A percentile compares a stretch with the other conserved stretches of the same genome.
Conservation (phyloP, 306 rosid species). For the Quercus suber region DNA sequence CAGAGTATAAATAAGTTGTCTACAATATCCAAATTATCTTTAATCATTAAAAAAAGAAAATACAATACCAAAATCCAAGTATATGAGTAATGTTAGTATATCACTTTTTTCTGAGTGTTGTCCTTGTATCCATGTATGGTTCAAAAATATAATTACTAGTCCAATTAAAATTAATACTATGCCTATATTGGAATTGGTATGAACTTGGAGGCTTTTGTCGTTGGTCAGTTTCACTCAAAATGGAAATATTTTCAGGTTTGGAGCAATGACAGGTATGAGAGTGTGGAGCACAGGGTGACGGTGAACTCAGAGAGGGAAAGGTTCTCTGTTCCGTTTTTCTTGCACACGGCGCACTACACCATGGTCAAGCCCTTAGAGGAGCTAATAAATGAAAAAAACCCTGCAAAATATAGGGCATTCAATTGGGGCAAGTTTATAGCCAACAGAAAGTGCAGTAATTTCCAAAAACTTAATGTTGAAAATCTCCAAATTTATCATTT, state of each 20-base stretch:
- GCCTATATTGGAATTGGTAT: too few species aligned
- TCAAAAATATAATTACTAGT: too few species aligned
- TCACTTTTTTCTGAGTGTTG: too few species aligned
- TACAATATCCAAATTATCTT: too few species aligned
- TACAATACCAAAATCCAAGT: too few species aligned
- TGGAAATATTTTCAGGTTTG: constrained; percentile 49
- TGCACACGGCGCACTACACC: constrained; percentile 56
- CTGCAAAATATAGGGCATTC: constrained; percentile 45
- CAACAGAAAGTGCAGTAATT: constrained; percentile 34
- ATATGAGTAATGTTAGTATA: too few species aligned
- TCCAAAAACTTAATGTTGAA: constrained; percentile 41
- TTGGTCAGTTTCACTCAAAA: neutral
- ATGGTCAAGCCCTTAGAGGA: constrained; percentile 41
- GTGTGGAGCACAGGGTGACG: constrained; percentile 62
- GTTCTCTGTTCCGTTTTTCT: constrained; percentile 47
- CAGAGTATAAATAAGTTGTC: too few species aligned
- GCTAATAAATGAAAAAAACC: constrained; percentile 36
- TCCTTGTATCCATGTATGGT: too few species aligned
- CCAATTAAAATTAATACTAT: too few species aligned
- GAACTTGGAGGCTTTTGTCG: neutral
- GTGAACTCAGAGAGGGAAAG: constrained; percentile 21
- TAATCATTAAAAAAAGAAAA: too few species aligned
- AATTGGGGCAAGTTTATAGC: constrained; percentile 53
- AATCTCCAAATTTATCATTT: constrained; percentile 47
- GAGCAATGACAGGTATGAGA: constrained; percentile 67